phyloP scores from a whole-genome alignment of 1,284 basidiomycete species.

The Pseudozyma sp. region DNA sequence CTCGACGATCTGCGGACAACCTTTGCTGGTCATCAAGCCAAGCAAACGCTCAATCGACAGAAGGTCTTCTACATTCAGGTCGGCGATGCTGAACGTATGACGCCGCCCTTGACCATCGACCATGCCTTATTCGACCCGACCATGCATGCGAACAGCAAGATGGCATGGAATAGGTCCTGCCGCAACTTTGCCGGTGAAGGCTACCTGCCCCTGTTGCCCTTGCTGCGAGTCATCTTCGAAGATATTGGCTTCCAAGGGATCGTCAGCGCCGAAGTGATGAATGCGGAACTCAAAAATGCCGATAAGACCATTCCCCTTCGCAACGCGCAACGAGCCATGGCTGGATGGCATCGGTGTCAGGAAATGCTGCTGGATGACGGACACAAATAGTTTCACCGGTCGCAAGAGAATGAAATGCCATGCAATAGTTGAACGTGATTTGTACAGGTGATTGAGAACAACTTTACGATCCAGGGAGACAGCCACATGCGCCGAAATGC shows the following conservation, averaged over 20 bases:
- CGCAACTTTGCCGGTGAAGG: constrained; percentile 17
- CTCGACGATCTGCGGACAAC: constrained; percentile 13
- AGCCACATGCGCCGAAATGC: too few relatives aligned
- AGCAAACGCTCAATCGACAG: constrained; percentile 10
- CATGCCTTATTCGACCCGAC: constrained; percentile 17
- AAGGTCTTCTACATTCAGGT: constrained; percentile 25
- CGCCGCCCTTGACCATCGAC: constrained; percentile 11
- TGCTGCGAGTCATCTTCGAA: constrained; percentile 9
- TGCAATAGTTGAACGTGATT: too few relatives aligned
- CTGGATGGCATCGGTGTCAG: constrained; percentile 11
- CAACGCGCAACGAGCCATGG: constrained; percentile 3
- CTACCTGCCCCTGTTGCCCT: constrained; percentile 12
- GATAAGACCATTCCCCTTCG: background rate
- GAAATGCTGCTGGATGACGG: constrained; percentile 2
- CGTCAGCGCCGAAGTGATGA: constrained; percentile 14
- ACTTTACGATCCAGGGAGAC: too few relatives aligned
- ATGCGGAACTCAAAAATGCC: constrained; percentile 8
- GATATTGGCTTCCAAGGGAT: constrained; percentile 10
- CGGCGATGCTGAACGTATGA: constrained; percentile 17
- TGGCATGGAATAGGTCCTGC: constrained; percentile 17
- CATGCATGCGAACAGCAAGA: constrained; percentile 24
- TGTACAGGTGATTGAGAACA: too few relatives aligned
- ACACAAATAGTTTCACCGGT: background rate
- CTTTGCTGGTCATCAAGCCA: constrained; percentile 8
- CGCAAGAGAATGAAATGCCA: too few relatives aligned